phyloP scores from a whole-genome alignment of 306 rosid genomes.

The Carpinus viminea region DNA sequence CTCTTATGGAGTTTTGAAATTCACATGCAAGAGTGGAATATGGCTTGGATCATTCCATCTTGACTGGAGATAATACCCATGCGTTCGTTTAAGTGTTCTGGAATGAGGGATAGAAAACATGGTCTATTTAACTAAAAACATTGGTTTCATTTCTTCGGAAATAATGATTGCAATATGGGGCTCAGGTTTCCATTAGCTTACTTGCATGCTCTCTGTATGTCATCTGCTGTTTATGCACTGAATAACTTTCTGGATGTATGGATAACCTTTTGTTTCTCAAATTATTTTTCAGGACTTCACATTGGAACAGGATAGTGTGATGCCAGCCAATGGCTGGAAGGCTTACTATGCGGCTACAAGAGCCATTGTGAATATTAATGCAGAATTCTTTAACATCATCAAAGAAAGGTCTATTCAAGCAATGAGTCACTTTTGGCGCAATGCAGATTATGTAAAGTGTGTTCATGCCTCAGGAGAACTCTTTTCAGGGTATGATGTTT shows the following conservation, averaged over 20 bases:
- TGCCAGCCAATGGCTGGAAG: slow-evolving; percentile 93
- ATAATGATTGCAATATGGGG: background rate
- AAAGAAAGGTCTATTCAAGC: slow-evolving; percentile 72
- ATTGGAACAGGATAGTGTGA: slow-evolving; percentile 78
- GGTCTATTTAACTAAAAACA: background rate
- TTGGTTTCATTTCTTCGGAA: background rate
- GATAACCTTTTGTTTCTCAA: slow-evolving; percentile 22
- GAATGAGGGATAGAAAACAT: background rate
- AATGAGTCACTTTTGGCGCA: slow-evolving; percentile 90
- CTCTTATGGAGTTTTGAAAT: background rate
- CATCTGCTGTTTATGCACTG: background rate
- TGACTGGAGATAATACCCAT: background rate
- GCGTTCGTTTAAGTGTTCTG: background rate
- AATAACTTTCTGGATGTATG: background rate
- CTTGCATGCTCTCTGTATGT: background rate
- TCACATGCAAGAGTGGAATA: background rate
- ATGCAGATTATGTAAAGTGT: slow-evolving; percentile 97
- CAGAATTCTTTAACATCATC: slow-evolving; percentile 79
- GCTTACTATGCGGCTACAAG: slow-evolving; percentile 98
- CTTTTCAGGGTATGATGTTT: slow-evolving; percentile 75
- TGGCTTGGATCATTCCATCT: background rate
- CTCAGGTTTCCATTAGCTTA: background rate
- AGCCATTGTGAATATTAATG: slow-evolving; percentile 79
- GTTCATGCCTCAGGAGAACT: slow-evolving; percentile 87
- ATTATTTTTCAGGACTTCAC: slow-evolving; percentile 76